Percentiles rank a stretch among this genome's conserved stretches.
phyloP scores from a whole-genome alignment of 192 early-diverging fungal genomes.

The Coemansia sp. region DNA sequence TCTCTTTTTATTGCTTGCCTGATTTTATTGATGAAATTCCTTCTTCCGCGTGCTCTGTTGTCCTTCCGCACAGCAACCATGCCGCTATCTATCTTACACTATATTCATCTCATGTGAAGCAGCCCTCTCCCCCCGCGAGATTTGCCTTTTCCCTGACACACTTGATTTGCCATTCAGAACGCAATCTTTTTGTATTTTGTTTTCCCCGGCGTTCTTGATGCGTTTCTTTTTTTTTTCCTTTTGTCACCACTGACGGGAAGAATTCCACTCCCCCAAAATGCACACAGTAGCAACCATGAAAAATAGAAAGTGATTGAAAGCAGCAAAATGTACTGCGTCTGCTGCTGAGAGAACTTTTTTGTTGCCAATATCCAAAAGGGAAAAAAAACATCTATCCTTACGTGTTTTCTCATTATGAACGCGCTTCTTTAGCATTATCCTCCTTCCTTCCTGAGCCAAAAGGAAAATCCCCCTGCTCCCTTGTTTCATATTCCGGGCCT shows the following conservation, averaged over 20 bases:
- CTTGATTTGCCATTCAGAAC: constrained; percentile 3
- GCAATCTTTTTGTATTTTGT: background rate
- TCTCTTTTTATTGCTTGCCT: background rate
- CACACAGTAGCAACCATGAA: background rate
- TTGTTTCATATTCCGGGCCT: background rate
- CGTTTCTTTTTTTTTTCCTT: background rate
- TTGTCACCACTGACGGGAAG: no score
- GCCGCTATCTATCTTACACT: background rate
- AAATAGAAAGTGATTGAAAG: background rate
- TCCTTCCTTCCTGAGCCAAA: background rate
- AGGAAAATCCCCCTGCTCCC: background rate
- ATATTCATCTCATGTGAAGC: background rate
- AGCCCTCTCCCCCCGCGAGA: background rate
- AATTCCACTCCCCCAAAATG: background rate
- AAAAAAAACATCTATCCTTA: background rate
- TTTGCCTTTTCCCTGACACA: background rate
- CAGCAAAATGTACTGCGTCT: background rate
- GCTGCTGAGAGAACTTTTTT: background rate
- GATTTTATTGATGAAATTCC: background rate
- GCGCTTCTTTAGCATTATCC: background rate
- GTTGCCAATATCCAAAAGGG: background rate
- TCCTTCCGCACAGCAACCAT: background rate
- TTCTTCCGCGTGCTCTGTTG: constrained; percentile 1
- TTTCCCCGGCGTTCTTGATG: background rate
- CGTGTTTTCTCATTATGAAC: background rate